These are phyloP conservation scores for Hordeum pubiflorum DNA, from an alignment of 202 grass and related monocot genomes.

Conservation along the genomic window DNA sequence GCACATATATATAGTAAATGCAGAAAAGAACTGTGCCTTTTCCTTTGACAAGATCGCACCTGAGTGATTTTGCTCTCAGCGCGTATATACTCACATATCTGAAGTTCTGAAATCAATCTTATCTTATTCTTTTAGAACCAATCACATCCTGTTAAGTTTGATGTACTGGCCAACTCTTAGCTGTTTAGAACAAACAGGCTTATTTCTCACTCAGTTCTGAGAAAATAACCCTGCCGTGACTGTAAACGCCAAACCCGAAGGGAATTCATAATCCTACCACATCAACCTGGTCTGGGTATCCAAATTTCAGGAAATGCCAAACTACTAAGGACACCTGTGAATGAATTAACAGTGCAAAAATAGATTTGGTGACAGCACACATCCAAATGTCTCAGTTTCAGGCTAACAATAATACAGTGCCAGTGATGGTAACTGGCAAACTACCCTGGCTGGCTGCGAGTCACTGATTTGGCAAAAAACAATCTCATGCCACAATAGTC, in stretches of 20 bases:
- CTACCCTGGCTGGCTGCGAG: neutral
- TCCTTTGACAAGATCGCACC: neutral
- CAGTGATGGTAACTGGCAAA: constrained; percentile 14
- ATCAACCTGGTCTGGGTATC: neutral
- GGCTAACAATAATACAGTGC: constrained; percentile 14
- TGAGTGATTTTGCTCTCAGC: neutral
- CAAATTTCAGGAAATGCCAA: constrained; percentile 3
- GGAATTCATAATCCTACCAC: neutral
- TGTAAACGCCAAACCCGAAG: neutral
- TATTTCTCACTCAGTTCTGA: neutral
- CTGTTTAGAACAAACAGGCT: neutral
- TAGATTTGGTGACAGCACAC: neutral
- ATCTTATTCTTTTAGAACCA: neutral
- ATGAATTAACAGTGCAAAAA: neutral
- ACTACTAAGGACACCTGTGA: neutral
- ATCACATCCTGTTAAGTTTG: neutral
- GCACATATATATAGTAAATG: neutral
- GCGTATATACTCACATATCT: neutral
- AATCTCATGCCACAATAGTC: neutral
- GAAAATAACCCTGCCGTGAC: neutral
- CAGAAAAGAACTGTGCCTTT: neutral
- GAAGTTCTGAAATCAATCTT: neutral
- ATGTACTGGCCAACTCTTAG: neutral
- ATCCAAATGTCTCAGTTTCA: constrained; percentile 11
- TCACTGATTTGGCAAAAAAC: neutral